Percentiles rank a stretch among this genome's conserved stretches.
Evolutionary conservation across 208 protist species (phyloP).

Genomic region (Sergeia podlipaevii): DNA sequence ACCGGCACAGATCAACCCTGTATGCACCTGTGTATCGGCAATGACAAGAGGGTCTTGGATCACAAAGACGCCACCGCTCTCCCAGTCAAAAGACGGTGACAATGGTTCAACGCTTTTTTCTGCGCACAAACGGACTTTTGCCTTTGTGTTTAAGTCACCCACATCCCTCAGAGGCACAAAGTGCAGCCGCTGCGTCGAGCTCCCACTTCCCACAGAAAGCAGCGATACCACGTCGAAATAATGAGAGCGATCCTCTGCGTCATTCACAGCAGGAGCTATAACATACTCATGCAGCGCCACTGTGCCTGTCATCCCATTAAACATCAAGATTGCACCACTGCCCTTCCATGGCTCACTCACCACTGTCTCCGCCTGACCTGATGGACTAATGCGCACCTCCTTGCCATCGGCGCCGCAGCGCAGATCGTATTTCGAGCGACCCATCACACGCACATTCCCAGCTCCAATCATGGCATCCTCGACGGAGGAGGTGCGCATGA

Average conservation of each 20-base stretch:
- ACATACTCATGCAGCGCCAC: conserved; percentile 30
- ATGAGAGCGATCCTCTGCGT: conserved; percentile 10
- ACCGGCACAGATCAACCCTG: conserved; percentile 46
- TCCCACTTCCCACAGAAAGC: conserved; percentile 8
- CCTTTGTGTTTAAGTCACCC: no score
- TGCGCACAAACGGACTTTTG: no score
- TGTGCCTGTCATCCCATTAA: conserved; percentile 44
- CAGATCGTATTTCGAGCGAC: no score
- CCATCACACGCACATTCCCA: no score
- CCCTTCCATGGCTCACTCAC: no score
- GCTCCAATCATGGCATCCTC: background rate
- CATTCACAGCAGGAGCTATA: background rate
- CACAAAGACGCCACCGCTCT: conserved; percentile 19
- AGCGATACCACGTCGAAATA: conserved; percentile 11
- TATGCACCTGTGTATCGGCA: conserved; percentile 14
- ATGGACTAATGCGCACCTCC: background rate
- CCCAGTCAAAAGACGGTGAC: no score
- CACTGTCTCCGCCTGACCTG: background rate
- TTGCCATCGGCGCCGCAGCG: no score
- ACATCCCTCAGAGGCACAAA: conserved; percentile 24
- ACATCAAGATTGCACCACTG: no score
- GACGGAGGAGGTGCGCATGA: background rate
- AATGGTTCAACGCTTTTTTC: no score
- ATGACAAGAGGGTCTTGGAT: conserved; percentile 30
- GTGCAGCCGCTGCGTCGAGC: conserved; percentile 9